phyloP scores from a whole-genome alignment of 1,284 basidiomycete genomes.

The Microbotryum scabiosae region DNA sequence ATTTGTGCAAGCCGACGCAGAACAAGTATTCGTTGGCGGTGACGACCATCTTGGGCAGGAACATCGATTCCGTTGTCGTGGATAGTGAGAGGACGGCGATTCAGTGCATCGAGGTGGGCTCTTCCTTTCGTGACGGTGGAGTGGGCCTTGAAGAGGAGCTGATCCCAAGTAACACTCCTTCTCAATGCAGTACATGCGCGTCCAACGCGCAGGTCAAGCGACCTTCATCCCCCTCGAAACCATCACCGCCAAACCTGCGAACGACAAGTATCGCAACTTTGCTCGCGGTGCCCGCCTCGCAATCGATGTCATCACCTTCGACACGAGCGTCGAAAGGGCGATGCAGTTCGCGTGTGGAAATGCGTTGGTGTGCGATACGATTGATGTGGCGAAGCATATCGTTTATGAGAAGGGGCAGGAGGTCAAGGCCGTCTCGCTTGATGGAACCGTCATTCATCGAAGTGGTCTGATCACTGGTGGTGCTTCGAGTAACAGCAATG shows the following conservation, averaged over 20 bases:
- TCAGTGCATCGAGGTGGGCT: constrained; percentile 80
- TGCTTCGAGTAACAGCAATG: constrained; percentile 56
- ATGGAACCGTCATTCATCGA: constrained; percentile 96
- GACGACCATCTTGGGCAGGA: constrained; percentile 87
- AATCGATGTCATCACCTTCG: constrained; percentile 86
- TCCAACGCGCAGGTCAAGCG: constrained; percentile 85
- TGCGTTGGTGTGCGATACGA: constrained; percentile 86
- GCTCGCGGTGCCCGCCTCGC: constrained; percentile 85
- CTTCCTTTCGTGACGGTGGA: not conserved
- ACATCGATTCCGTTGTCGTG: constrained; percentile 91
- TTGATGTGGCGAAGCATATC: constrained; percentile 82
- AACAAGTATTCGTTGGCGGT: constrained; percentile 90
- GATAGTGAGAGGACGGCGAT: constrained; percentile 95
- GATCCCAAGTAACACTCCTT: not conserved
- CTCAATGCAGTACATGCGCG: constrained; percentile 71
- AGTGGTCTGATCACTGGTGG: constrained; percentile 96
- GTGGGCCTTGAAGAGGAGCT: not conserved
- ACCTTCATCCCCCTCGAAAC: constrained; percentile 97
- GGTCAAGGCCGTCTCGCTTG: constrained; percentile 94
- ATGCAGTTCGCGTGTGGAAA: constrained; percentile 96
- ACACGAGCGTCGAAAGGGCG: constrained; percentile 76
- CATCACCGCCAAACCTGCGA: constrained; percentile 84
- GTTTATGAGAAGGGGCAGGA: constrained; percentile 91
- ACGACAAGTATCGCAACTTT: constrained; percentile 88
- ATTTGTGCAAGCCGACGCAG: constrained; percentile 85